Conservation (phyloP, 495 filamentous ascomycete genomes). For the Daldinia decipiens region DNA sequence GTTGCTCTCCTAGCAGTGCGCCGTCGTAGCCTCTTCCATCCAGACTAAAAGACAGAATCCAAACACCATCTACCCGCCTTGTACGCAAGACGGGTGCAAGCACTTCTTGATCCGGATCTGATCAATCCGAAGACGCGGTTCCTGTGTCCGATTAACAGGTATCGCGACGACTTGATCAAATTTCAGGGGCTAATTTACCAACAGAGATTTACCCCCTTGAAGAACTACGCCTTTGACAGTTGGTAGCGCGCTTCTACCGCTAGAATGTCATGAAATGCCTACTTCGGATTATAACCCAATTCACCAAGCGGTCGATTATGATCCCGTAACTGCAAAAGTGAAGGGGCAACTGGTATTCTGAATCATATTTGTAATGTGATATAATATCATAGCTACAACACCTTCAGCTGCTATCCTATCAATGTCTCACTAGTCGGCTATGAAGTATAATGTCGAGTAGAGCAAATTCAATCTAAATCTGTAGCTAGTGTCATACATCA, state of each 20-base stretch:
- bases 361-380: not conserved
- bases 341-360: conserved; percentile 1
- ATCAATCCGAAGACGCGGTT: conserved; percentile 17
- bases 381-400: not conserved
- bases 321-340: conserved; percentile 5
- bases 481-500: not conserved
- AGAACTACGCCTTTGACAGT: conserved; percentile 15
- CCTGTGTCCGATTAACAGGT: conserved; percentile 24
- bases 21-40: not conserved
- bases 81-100: conserved; percentile 12
- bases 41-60: not conserved
- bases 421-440: not conserved
- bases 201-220: not conserved
- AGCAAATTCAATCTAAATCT: not conserved
- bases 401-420: not conserved
- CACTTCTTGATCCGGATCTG: conserved; percentile 21
- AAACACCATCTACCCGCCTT: conserved; percentile 9
- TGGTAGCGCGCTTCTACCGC: conserved; percentile 14
- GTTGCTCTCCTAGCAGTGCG: conserved; percentile 6
- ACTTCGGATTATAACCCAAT: conserved; percentile 1
- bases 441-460: not conserved
- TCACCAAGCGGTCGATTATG: conserved; percentile 3
- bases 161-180: conserved; percentile 27
- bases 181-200: not conserved
- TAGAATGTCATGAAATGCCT: conserved; percentile 15